Base-by-base conservation (phyloP, 768 basidiomycete species). In the Naganishia vishniacii region DNA sequence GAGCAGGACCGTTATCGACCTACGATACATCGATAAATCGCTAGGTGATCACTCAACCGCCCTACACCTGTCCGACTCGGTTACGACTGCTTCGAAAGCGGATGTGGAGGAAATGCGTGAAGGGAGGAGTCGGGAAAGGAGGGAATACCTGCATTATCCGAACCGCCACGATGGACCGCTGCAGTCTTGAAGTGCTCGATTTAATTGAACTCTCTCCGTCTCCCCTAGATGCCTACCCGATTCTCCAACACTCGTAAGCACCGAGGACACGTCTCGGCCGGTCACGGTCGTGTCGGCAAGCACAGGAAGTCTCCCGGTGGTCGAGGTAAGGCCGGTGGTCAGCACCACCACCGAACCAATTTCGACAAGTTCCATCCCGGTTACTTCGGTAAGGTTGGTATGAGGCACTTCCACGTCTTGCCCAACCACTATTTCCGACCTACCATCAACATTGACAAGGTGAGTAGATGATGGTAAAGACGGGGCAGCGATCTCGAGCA, bases 381-480 rank as follows among this genome's bases (percentile, higher is more conserved):
- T 89, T 97, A 97, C 91, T 98, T 94, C 80, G 93, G 93, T 83
- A 97, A 97, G 82, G 91, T 94, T 79, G 95, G 95, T 90, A 99
- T 99, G 94, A 86, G 95, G 78, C 87, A 87, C 80, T 99, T 88
- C 89, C 95, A 99, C 79, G 80, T 91, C 68, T 91, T 89, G 62
- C 87, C 86, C 80, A 95, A 95, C 80, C 80, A 83, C 71, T 83
- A 85, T 80, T 95, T 91, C 92, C 85, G 88, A 68, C 92, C 94
- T 20, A 88, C 87, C 78, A 89, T 99, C 87, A 99, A 99, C 82
- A 86, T 98, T 79, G 95, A 98, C 84, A 93, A 93, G 82, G 75
- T 77, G 67, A 70, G 75, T 58, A 29, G 44, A 12, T 41, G 13
- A 9, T 8, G 6, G 9, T 3, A 37, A 26, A 18, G 28, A 15